Percentiles rank a stretch among this genome's conserved stretches.
phyloP scores from a whole-genome alignment of 208 protist species.

The Trypanosoma cruzi region DNA sequence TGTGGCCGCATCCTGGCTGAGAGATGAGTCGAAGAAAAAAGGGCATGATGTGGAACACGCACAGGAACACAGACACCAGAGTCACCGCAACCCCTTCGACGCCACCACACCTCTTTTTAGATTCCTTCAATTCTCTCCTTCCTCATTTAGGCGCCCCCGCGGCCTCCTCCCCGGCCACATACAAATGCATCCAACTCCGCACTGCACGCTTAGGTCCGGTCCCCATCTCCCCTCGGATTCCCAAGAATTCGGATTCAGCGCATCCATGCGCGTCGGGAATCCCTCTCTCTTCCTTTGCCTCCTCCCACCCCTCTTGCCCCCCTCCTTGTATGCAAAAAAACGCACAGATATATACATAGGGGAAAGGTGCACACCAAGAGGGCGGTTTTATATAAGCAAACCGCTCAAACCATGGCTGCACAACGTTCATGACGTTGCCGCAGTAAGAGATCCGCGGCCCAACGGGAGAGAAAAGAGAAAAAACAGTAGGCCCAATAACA shows the following conservation, averaged over 20 bases:
- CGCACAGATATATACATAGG: background rate
- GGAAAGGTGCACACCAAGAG: background rate
- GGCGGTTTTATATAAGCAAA: background rate
- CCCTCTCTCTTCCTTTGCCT: too few species aligned
- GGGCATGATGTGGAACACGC: background rate
- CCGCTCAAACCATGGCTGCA: background rate
- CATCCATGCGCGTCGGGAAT: too few species aligned
- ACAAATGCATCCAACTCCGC: too few species aligned
- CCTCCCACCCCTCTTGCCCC: too few species aligned
- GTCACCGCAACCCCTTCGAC: background rate
- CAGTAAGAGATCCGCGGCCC: background rate
- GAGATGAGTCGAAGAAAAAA: background rate
- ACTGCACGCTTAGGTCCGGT: too few species aligned
- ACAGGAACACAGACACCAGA: background rate
- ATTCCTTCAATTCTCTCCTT: too few species aligned
- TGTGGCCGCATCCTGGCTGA: background rate
- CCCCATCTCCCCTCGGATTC: too few species aligned
- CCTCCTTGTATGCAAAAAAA: background rate
- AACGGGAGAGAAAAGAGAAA: constrained; percentile 1
- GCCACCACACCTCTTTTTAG: too few species aligned
- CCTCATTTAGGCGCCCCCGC: too few species aligned
- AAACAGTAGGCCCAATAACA: background rate
- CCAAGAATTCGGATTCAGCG: too few species aligned
- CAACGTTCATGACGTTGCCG: background rate
- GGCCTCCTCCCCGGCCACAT: too few species aligned